These are phyloP conservation scores for Solioccasus polychromus DNA, from an alignment of 768 basidiomycete species.

Conservation along the genomic window DNA sequence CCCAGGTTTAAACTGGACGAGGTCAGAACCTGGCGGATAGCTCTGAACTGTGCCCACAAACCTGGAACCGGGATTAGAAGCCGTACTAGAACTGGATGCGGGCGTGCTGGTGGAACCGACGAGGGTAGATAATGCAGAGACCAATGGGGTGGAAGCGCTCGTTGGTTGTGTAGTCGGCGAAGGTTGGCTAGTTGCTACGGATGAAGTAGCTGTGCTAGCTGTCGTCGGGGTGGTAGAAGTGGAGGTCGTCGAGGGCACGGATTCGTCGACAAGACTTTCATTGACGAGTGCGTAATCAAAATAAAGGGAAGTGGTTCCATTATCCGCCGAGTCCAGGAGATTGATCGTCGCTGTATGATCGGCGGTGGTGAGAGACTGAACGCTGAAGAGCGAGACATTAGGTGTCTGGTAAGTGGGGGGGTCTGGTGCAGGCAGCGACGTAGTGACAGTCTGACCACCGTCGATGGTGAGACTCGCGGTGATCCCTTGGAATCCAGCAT, in stretches of 20 bases:
- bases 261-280: conserved; percentile 3
- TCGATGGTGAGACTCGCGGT: conserved; percentile 13
- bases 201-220: not conserved
- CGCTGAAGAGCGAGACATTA: conserved; percentile 13
- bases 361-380: conserved; percentile 12
- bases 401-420: conserved; percentile 7
- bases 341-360: conserved; percentile 12
- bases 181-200: too few relatives aligned
- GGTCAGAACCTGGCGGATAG: not conserved
- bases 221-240: not conserved
- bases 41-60: not conserved
- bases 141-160: too few relatives aligned
- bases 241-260: too few relatives aligned
- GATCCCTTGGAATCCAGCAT: conserved; percentile 12
- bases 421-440: conserved; percentile 4
- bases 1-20: conserved; percentile 3
- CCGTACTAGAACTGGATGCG: not conserved
- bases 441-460: not conserved
- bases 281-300: conserved; percentile 17
- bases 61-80: not conserved
- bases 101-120: not conserved
- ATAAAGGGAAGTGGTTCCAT: conserved; percentile 3
- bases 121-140: not conserved
- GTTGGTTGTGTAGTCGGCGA: not conserved
- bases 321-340: conserved; percentile 10